Base-by-base conservation (phyloP, 148 eudicot species). In the Oxyria digyna region DNA sequence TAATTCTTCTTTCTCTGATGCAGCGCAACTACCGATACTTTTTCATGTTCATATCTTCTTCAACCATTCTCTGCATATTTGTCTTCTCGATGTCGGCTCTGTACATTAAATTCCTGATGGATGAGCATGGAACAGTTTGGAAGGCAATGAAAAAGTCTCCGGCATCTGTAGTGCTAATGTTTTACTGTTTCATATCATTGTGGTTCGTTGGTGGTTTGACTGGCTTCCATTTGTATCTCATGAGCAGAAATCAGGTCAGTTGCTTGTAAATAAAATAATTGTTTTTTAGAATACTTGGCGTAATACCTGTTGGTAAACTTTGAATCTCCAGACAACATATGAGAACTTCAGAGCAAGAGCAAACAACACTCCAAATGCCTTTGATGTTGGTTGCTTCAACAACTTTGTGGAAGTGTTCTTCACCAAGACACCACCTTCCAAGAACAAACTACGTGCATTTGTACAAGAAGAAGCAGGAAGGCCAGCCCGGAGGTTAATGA, bases 331-430 rank as follows among this genome's bases (percentile, higher is more conserved):
- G 99, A 94, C 97, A n/a, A 94, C 99, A 8, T 90, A 94, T 45
- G 99, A 94, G 78, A 94, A 94, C 75, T 94, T 90, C 74, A 88
- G 99, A 6, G 86, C 86, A 73, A 85, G 93, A 77, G 71, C 93
- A 14, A 91, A 88, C 68, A 84, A 74, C 78, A 81, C 96, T 77
- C 42, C 8, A n/a, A 88, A 84, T 52, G 85, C 84, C 52, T 84
- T 83, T 54, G 73, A 94, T 52, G 82, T 79, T 43, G 99, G 99
- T 43, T 90, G 96, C 74, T 23, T 81, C 41, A 84, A 71, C 55
- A 94, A 94, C 66, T 91, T 86, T 65, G 72, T 74, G 5, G 99
- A 94, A 79, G 92, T 94, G 32, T 88, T 94, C 70, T 90, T 87
- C 82, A 81, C 85, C 5, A 76, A 78, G 74, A 83, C 81, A 74